Conservation (phyloP, 1,139 yeast genomes). For the Pneumocystis oryctolagi region DNA sequence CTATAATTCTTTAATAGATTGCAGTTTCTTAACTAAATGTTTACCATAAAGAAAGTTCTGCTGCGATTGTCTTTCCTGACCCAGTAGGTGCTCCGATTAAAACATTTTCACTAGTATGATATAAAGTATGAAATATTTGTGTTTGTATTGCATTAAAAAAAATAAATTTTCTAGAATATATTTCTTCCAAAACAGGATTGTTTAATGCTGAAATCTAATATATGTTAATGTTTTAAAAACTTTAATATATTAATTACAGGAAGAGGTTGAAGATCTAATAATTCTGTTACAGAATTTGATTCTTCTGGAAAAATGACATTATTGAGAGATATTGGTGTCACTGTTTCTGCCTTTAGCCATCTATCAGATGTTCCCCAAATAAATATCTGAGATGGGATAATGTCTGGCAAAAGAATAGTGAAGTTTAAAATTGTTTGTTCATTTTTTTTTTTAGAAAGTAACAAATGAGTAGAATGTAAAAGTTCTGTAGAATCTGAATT, state of each 20-base stretch:
- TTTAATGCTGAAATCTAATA: constrained; percentile 49
- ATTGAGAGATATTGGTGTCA: constrained; percentile 71
- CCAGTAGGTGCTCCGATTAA: constrained; percentile 98
- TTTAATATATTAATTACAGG: constrained; percentile 28
- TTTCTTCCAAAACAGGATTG: constrained; percentile 47
- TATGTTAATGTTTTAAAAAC: not conserved
- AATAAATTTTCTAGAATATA: constrained; percentile 52
- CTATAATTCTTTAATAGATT: constrained; percentile 1
- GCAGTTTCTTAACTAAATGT: constrained; percentile 23
- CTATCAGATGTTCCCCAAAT: constrained; percentile 66
- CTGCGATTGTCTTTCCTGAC: constrained; percentile 94
- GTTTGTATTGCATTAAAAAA: constrained; percentile 98
- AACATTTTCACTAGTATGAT: constrained; percentile 61
- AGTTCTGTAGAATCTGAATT: constrained; percentile 54
- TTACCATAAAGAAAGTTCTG: constrained; percentile 94
- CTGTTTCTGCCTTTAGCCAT: constrained; percentile 79
- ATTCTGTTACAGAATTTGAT: constrained; percentile 69
- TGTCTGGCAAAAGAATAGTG: constrained; percentile 81
- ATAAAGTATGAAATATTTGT: constrained; percentile 82
- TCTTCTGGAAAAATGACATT: constrained; percentile 79
- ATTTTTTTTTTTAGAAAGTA: constrained; percentile 45
- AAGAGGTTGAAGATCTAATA: constrained; percentile 68
- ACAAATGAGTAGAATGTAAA: constrained; percentile 68
- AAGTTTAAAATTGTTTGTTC: constrained; percentile 66
- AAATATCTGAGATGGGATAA: constrained; percentile 74